Percentiles rank a stretch among this genome's conserved stretches.
Conservation (phyloP, 176 grass and related monocot genomes). For the Oryza longistaminata region DNA sequence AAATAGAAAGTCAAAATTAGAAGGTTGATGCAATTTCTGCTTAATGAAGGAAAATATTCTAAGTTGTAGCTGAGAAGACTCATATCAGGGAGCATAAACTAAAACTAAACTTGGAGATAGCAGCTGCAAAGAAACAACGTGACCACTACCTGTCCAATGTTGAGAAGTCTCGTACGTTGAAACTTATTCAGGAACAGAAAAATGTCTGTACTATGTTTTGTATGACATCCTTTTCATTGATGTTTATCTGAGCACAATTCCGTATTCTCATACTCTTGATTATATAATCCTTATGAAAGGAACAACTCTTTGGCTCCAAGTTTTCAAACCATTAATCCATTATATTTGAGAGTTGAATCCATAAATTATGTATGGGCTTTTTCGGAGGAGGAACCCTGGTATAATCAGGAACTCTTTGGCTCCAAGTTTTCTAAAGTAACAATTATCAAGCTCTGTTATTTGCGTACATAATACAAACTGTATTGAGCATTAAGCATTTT, state of each 20-base stretch:
- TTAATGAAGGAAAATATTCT: neutral
- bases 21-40: neutral
- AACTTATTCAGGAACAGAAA: conserved; percentile 74
- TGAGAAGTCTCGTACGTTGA: conserved; percentile 59
- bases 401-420: neutral
- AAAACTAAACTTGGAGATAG: conserved; percentile 80
- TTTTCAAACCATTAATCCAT: too few relatives aligned
- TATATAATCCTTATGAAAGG: neutral
- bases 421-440: neutral
- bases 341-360: too few relatives aligned
- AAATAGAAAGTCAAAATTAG: conserved; percentile 15
- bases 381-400: too few relatives aligned
- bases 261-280: neutral
- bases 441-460: neutral
- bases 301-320: too few relatives aligned
- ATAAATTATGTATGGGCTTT: too few relatives aligned
- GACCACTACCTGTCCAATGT: conserved; percentile 86
- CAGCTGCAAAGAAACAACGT: conserved; percentile 87
- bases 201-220: conserved; percentile 48
- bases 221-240: neutral
- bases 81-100: conserved; percentile 80
- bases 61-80: conserved; percentile 63
- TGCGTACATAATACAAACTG: neutral
- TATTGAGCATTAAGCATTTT: neutral
- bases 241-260: neutral